Evolutionary conservation across 2,329 filamentous ascomycete species (phyloP), one percentile per base, ranked within the genome.

Genomic region (Seiridium cupressi): DNA sequence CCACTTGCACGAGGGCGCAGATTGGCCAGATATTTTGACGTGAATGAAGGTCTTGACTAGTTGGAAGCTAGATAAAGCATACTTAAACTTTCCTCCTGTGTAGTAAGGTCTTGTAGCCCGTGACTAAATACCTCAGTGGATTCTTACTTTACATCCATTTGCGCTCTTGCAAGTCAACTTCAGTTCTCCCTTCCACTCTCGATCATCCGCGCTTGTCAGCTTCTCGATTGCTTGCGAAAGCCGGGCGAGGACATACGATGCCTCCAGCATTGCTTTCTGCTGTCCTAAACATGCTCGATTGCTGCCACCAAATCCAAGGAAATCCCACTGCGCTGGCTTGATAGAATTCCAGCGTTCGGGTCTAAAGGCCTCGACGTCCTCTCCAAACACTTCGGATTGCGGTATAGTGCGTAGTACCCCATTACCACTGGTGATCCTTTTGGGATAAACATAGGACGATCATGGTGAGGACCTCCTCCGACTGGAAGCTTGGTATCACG

Each of bases 331-430:
- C 3, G 36, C 47, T 10, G 60, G 60, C 47, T 36, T 60, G 26
- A 60, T 59, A 8, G 35, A 51, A n/a, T 58, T 51, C 60, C 60
- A 62, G 18, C 57, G 60, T 11, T 59, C 54, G 8, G 60, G 60
- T 42, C 60, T 34, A 38, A 62, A 62, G 5, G 9, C 35, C 34
- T 60, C 53, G 2, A 57, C 35, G 34, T 62, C 44, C 5, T 47
- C 48, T 9, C 57, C 48, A 51, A 51, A 51, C 5, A 36, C 48
- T 5, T 9, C 5, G 48, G 48, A 6, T 51, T 34, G 34, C 32
- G 48, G 48, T 62, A 57, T 36, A 62, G 53, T 10, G 57, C 44
- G 42, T 57, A 48, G 32, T 54, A 60, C 10, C 53, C 36, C 3
- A 59, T 44, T 10, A 57, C 47, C 4, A 58, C 48, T 36, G 40